Evolutionary conservation across 495 filamentous ascomycete genomes (phyloP).

Genomic region (Echria macrotheca): DNA sequence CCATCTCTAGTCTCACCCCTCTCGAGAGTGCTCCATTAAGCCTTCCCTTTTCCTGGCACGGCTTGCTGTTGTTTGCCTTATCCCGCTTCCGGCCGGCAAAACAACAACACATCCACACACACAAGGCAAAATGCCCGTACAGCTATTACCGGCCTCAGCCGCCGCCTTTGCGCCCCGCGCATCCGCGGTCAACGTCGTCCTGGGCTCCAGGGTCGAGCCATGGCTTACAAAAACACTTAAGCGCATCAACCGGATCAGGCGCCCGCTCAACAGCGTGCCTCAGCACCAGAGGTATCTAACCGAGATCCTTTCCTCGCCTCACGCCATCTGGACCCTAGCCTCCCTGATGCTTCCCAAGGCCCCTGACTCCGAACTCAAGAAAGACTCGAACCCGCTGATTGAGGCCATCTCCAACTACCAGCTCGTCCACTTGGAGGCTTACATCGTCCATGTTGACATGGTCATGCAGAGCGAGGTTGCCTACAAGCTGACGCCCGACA

Average conservation of each 20-base stretch:
- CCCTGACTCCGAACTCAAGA: background rate
- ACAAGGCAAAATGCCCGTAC: constrained; percentile 69
- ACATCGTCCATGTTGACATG: constrained; percentile 99
- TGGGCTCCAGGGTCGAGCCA: constrained; percentile 89
- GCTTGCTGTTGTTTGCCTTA: constrained; percentile 20
- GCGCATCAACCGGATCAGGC: constrained; percentile 94
- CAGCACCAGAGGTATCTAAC: constrained; percentile 97
- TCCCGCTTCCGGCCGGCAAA: constrained; percentile 19
- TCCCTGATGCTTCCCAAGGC: background rate
- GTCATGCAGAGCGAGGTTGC: constrained; percentile 95
- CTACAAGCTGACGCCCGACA: constrained; percentile 96
- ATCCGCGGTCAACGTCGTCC: constrained; percentile 86
- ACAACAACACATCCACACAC: constrained; percentile 14
- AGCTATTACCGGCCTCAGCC: constrained; percentile 89
- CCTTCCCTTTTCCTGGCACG: constrained; percentile 37
- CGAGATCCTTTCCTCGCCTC: constrained; percentile 64
- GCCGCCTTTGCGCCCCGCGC: constrained; percentile 90
- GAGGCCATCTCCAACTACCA: constrained; percentile 74
- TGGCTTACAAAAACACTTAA: constrained; percentile 97
- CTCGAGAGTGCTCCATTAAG: constrained; percentile 41
- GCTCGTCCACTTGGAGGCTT: constrained; percentile 92
- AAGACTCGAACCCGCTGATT: background rate
- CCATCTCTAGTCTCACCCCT: constrained; percentile 24
- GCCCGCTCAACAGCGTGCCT: constrained; percentile 93
- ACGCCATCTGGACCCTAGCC: background rate